A percentile compares a stretch with the other conserved stretches of the same genome.
Conservation (phyloP, 2,329 filamentous ascomycete genomes). For the Colletotrichum paranaense region DNA sequence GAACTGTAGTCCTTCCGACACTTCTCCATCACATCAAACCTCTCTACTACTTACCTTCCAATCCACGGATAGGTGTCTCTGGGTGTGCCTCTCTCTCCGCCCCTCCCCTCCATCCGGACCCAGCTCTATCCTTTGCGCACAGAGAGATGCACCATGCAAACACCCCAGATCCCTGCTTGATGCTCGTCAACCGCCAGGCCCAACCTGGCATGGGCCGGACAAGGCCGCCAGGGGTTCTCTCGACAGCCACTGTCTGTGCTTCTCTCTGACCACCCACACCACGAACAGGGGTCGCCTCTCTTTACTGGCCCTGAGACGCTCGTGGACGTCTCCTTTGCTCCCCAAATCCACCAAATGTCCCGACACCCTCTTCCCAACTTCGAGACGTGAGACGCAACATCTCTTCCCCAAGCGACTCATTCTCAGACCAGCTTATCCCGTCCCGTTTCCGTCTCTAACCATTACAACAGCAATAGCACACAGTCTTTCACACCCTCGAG, state of each 20-base stretch:
- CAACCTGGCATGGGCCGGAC: slow-evolving; percentile 30
- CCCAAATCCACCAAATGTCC: slow-evolving; percentile 28
- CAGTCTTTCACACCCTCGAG: too few species aligned
- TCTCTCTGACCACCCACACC: slow-evolving; percentile 34
- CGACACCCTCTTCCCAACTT: slow-evolving; percentile 34
- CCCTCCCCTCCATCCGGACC: not conserved
- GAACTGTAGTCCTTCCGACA: not conserved
- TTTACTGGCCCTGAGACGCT: slow-evolving; percentile 23
- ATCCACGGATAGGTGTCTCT: not conserved
- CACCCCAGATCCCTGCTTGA: slow-evolving; percentile 24
- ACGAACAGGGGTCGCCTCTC: slow-evolving; percentile 22
- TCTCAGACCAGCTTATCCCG: slow-evolving; percentile 33
- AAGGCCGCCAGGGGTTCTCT: slow-evolving; percentile 29
- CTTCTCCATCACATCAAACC: not conserved
- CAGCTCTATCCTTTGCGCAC: slow-evolving; percentile 6
- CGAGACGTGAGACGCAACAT: slow-evolving; percentile 35
- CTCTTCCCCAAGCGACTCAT: slow-evolving; percentile 27
- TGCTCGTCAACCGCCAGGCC: slow-evolving; percentile 34
- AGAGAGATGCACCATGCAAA: slow-evolving; percentile 3
- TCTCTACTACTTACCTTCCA: not conserved
- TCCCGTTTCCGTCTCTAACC: slow-evolving; percentile 24
- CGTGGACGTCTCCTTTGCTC: slow-evolving; percentile 11
- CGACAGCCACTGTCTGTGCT: slow-evolving; percentile 36
- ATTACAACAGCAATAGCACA: not conserved
- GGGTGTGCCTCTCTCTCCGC: not conserved